These are phyloP conservation scores for Blechomonas ayalai DNA, from an alignment of 208 protist species.

Conservation along the genomic window DNA sequence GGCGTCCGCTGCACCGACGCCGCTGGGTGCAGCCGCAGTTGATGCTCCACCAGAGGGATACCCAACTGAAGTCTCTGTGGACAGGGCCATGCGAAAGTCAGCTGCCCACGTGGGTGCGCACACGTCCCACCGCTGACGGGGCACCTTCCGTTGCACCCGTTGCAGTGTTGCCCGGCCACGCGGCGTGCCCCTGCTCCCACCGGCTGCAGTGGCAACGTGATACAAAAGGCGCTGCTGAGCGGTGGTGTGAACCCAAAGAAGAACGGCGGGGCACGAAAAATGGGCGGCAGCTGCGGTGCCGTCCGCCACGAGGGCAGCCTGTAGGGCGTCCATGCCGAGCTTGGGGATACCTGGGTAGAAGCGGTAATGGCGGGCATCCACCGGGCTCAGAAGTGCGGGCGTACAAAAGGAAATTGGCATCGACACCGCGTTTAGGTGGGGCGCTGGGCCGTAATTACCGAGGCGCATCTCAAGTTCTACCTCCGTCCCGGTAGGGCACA, in stretches of 20 bases:
- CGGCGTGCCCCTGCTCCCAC: no score
- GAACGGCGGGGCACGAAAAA: no score
- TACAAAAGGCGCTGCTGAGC: no score
- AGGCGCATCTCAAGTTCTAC: slow-evolving; percentile 61
- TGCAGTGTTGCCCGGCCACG: no score
- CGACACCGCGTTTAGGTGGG: slow-evolving; percentile 9
- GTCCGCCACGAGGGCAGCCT: slow-evolving; percentile 7
- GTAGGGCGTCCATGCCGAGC: neutral
- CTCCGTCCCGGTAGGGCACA: slow-evolving; percentile 7
- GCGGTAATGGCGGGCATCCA: slow-evolving; percentile 7
- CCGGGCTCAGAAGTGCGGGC: slow-evolving; percentile 21
- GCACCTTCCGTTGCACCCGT: no score
- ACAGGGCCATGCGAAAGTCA: slow-evolving; percentile 31
- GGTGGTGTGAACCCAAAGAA: no score
- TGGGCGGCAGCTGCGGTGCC: no score
- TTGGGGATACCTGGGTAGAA: slow-evolving; percentile 10
- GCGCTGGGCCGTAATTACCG: slow-evolving; percentile 18
- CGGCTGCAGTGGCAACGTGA: no score
- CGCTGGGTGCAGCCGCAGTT: no score
- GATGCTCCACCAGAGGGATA: no score
- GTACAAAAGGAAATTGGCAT: slow-evolving; percentile 26
- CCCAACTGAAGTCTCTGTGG: no score
- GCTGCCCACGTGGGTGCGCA: slow-evolving; percentile 26
- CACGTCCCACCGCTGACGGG: slow-evolving; percentile 16
- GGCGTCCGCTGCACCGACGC: no score